Percentiles rank a stretch among this genome's conserved stretches.
Evolutionary conservation across 1,284 basidiomycete genomes (phyloP).

Genomic region (Leccinum pallidistipes): DNA sequence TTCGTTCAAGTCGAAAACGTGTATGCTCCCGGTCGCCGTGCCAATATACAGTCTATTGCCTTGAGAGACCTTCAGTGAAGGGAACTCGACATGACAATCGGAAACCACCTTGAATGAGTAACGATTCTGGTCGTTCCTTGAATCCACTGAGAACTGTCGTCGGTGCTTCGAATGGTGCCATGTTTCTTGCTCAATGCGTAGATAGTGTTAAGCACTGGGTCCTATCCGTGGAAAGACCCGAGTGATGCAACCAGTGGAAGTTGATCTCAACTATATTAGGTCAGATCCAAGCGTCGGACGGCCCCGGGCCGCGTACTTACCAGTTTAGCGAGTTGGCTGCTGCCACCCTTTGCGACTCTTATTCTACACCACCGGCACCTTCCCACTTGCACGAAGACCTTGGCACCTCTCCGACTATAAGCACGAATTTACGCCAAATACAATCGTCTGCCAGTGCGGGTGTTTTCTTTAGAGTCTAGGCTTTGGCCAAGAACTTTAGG

Average conservation of each 20-base stretch:
- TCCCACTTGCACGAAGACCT: neutral
- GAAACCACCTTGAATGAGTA: constrained; percentile 38
- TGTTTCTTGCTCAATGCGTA: constrained; percentile 13
- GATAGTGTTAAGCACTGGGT: neutral
- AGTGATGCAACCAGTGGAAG: neutral
- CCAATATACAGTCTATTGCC: constrained; percentile 80
- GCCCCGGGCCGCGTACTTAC: too few relatives aligned
- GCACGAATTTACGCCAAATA: neutral
- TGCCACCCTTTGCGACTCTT: neutral
- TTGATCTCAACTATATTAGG: neutral
- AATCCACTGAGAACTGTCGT: constrained; percentile 41
- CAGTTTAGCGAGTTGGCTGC: too few relatives aligned
- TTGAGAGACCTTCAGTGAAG: constrained; percentile 31
- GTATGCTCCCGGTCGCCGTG: constrained; percentile 67
- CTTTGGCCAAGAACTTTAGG: neutral
- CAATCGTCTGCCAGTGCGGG: neutral
- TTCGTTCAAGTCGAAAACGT: constrained; percentile 59
- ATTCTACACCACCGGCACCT: neutral
- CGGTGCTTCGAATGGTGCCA: constrained; percentile 49
- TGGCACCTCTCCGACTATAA: neutral
- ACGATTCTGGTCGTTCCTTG: constrained; percentile 49
- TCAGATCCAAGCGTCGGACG: too few relatives aligned
- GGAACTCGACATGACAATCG: constrained; percentile 15
- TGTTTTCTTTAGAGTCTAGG: neutral
- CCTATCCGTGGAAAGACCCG: neutral